Conservation (phyloP, 2,329 filamentous ascomycete species). For the Aspergillus fijiensis region DNA sequence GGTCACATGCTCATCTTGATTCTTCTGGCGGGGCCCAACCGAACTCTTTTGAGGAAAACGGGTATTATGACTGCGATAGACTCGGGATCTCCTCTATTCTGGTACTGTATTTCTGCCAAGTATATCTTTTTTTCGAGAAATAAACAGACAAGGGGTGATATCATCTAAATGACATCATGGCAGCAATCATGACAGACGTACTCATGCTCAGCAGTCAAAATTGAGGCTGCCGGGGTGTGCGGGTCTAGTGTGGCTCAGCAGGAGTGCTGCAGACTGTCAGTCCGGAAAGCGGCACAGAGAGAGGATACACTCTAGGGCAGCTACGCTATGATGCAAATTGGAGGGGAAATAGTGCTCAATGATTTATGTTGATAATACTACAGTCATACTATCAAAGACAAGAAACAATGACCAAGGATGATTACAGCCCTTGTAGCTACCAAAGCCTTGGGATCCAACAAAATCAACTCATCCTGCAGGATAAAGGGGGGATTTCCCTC, state of each 20-base stretch:
- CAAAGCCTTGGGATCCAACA: background rate
- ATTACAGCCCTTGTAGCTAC: background rate
- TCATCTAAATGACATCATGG: background rate
- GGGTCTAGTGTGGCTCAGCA: slow-evolving; percentile 19
- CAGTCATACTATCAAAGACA: background rate
- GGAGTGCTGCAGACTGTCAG: background rate
- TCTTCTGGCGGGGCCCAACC: background rate
- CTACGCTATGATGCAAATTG: background rate
- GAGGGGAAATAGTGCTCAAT: no score
- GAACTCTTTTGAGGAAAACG: background rate
- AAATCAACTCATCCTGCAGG: background rate
- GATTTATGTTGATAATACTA: background rate
- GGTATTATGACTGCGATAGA: background rate
- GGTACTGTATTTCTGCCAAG: background rate
- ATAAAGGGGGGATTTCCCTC: background rate
- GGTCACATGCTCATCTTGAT: background rate
- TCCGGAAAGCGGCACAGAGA: background rate
- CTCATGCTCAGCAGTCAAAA: background rate
- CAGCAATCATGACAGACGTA: slow-evolving; percentile 3
- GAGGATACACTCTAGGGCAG: background rate
- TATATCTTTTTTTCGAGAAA: background rate
- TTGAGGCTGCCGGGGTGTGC: slow-evolving; percentile 3
- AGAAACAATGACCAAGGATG: background rate
- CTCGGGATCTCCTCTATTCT: background rate
- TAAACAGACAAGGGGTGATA: background rate